Conservation (phyloP, 2,329 filamentous ascomycete species). For the Aureobasidium melanogenum region DNA sequence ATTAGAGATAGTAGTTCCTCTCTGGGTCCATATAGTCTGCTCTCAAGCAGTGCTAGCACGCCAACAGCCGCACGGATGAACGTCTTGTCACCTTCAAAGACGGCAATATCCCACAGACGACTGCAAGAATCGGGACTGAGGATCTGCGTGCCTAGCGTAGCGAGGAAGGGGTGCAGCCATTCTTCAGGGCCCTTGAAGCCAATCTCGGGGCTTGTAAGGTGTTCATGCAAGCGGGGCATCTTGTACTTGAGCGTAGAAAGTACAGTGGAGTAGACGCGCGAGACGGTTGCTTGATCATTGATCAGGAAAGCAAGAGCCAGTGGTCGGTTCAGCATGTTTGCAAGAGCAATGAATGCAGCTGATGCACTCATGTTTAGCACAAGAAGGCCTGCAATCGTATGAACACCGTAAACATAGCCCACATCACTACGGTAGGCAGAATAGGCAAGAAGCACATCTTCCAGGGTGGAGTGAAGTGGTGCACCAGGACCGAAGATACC, state of each 20-base stretch:
- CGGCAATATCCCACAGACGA: conserved; percentile 71
- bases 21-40: conserved; percentile 37
- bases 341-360: conserved; percentile 60
- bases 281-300: conserved; percentile 58
- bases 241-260: conserved; percentile 59
- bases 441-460: conserved; percentile 70
- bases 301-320: conserved; percentile 68
- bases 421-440: conserved; percentile 76
- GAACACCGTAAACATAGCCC: conserved; percentile 65
- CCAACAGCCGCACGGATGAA: conserved; percentile 64
- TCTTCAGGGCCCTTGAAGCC: conserved; percentile 10
- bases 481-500: conserved; percentile 60
- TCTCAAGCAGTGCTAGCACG: conserved; percentile 47
- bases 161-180: conserved; percentile 55
- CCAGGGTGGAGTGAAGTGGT: conserved; percentile 57
- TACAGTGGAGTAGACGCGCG: conserved; percentile 60
- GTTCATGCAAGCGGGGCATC: conserved; percentile 53
- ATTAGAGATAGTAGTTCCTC: conserved; percentile 37
- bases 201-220: conserved; percentile 43
- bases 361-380: conserved; percentile 61
- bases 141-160: conserved; percentile 53
- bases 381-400: conserved; percentile 64
- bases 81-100: conserved; percentile 70
- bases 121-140: conserved; percentile 61
- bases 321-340: conserved; percentile 69